A percentile compares a stretch with the other conserved stretches of the same genome.
Conservation (phyloP, 768 basidiomycete genomes). For the Russula sp. region DNA sequence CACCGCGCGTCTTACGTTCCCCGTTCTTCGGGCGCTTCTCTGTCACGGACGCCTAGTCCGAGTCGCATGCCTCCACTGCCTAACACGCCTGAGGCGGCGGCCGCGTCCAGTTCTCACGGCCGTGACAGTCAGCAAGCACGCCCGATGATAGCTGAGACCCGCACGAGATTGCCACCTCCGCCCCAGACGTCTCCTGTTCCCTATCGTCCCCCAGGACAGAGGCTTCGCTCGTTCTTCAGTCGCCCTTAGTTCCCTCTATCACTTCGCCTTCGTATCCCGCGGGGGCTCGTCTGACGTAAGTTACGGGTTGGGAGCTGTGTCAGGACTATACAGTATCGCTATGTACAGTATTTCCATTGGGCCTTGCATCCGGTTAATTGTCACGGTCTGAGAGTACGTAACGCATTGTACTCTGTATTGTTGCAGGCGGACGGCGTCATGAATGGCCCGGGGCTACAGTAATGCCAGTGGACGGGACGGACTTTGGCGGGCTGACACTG, state of each 20-base stretch:
- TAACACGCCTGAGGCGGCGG: background rate
- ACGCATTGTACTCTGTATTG: too few species aligned
- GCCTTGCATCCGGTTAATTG: too few species aligned
- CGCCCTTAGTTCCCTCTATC: background rate
- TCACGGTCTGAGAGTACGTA: too few species aligned
- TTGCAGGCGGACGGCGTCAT: too few species aligned
- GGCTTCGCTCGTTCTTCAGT: background rate
- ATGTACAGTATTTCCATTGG: too few species aligned
- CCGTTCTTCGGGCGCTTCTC: background rate
- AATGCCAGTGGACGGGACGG: too few species aligned
- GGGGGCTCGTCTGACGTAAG: too few species aligned
- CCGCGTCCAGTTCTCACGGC: background rate
- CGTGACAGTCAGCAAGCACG: background rate
- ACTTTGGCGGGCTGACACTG: too few species aligned
- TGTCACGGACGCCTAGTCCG: background rate
- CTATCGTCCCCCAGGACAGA: slow-evolving; percentile 12
- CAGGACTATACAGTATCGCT: too few species aligned
- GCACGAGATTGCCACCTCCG: slow-evolving; percentile 14
- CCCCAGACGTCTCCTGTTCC: background rate
- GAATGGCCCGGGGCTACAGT: too few species aligned
- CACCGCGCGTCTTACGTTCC: background rate
- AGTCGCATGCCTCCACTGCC: background rate
- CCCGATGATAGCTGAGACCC: slow-evolving; percentile 12
- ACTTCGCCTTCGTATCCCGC: too few species aligned
- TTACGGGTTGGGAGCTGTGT: too few species aligned